Conservation (phyloP, 148 eudicot species). For the Bassia scoparia region DNA sequence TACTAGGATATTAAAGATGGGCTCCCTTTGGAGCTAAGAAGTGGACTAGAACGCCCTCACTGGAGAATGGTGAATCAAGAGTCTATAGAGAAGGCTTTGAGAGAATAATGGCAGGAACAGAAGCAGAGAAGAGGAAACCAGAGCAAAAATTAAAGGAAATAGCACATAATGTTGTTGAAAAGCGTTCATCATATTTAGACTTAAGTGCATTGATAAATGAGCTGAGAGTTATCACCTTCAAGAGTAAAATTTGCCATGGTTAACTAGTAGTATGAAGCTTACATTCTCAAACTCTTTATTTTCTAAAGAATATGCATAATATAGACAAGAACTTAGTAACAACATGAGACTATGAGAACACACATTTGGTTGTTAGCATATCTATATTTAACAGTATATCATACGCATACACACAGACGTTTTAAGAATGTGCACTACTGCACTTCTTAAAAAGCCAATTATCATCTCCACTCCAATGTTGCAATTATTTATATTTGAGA, state of each 20-base stretch:
- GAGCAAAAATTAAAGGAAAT: slow-evolving; percentile 28
- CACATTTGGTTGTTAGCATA: too few species aligned
- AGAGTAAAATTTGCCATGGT: neutral
- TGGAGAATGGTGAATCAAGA: slow-evolving; percentile 5
- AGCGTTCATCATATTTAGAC: slow-evolving; percentile 33
- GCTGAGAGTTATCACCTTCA: slow-evolving; percentile 1
- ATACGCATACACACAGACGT: too few species aligned
- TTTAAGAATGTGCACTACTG: too few species aligned
- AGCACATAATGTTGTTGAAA: slow-evolving; percentile 30
- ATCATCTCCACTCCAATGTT: too few species aligned
- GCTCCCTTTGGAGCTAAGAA: slow-evolving; percentile 26
- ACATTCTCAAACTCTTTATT: too few species aligned
- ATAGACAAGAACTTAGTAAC: too few species aligned
- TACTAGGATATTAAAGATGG: slow-evolving; percentile 22
- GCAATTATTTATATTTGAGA: too few species aligned
- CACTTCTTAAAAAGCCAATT: too few species aligned
- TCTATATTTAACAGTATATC: too few species aligned
- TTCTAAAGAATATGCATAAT: too few species aligned
- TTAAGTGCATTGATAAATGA: slow-evolving; percentile 23
- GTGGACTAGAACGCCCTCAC: slow-evolving; percentile 5
- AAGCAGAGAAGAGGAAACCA: slow-evolving; percentile 23
- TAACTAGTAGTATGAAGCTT: too few species aligned
- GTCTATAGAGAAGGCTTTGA: slow-evolving; percentile 25
- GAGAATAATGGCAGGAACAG: slow-evolving; percentile 32
- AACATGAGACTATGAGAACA: too few species aligned